Evolutionary conservation across 192 early-diverging fungal species (phyloP).

Genomic region (Podila verticillata): DNA sequence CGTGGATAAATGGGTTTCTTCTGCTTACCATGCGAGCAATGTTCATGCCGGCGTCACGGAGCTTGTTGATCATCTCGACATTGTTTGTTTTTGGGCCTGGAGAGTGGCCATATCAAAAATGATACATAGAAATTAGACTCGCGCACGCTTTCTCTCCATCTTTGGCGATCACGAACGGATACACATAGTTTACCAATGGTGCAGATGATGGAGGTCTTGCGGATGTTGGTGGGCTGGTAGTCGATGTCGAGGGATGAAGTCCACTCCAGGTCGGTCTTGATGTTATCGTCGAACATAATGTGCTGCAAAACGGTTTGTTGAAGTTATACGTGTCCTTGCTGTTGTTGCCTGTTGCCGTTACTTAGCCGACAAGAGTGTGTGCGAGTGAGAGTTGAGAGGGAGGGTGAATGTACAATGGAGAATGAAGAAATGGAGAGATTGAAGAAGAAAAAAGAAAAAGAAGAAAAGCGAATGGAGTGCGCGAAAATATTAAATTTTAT

Average conservation of each 20-base stretch:
- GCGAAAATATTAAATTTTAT: neutral
- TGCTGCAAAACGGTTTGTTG: neutral
- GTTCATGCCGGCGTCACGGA: conserved; percentile 85
- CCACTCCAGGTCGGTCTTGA: conserved; percentile 78
- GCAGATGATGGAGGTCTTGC: conserved; percentile 89
- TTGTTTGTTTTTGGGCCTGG: conserved; percentile 81
- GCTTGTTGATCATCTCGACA: conserved; percentile 72
- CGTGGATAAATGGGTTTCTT: neutral
- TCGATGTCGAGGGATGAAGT: conserved; percentile 73
- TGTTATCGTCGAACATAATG: conserved; percentile 41
- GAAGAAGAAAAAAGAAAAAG: neutral
- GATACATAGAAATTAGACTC: neutral
- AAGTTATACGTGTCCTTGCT: too few species aligned
- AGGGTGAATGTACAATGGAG: neutral
- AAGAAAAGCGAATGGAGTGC: neutral
- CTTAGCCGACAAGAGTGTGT: neutral
- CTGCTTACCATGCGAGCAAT: conserved; percentile 72
- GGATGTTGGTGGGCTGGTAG: conserved; percentile 62
- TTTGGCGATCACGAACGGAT: too few species aligned
- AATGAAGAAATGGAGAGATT: neutral
- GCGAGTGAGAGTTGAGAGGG: neutral
- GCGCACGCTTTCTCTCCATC: too few species aligned
- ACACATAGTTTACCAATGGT: conserved; percentile 66
- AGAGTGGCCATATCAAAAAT: neutral
- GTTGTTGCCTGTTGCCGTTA: neutral